Conservation (phyloP, 1,284 basidiomycete species). For the Neolentinus lepideus region DNA sequence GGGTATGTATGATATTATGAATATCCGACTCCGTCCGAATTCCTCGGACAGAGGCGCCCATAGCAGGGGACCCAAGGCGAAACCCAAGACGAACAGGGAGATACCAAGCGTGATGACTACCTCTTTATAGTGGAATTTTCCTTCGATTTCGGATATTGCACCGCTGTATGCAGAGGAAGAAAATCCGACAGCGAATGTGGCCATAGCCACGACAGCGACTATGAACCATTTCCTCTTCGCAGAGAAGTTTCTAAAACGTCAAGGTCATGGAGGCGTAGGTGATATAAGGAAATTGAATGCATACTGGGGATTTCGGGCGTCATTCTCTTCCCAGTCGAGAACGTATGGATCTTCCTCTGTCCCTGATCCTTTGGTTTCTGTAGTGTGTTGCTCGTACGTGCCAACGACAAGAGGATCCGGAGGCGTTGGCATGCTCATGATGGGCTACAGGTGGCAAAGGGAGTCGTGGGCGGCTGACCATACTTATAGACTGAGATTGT, state of each 20-base stretch:
- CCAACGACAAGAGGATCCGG: no score
- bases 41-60: slow-evolving; percentile 1
- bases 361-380: slow-evolving; percentile 3
- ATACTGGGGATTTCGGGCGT: neutral
- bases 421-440: no score
- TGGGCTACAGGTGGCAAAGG: no score
- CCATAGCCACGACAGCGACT: neutral
- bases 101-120: neutral
- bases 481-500: no score
- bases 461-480: no score
- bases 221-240: neutral
- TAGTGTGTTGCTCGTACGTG: neutral
- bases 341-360: neutral
- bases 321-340: neutral
- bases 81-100: neutral
- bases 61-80: neutral
- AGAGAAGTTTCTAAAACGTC: neutral
- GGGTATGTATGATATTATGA: slow-evolving; percentile 2
- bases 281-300: neutral
- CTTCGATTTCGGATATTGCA: neutral
- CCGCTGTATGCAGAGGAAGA: neutral
- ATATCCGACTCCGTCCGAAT: neutral
- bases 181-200: neutral
- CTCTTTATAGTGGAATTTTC: neutral
- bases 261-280: neutral